Evolutionary conservation across 176 grass and related monocot genomes (phyloP).

Genomic region (Phragmites australis): DNA sequence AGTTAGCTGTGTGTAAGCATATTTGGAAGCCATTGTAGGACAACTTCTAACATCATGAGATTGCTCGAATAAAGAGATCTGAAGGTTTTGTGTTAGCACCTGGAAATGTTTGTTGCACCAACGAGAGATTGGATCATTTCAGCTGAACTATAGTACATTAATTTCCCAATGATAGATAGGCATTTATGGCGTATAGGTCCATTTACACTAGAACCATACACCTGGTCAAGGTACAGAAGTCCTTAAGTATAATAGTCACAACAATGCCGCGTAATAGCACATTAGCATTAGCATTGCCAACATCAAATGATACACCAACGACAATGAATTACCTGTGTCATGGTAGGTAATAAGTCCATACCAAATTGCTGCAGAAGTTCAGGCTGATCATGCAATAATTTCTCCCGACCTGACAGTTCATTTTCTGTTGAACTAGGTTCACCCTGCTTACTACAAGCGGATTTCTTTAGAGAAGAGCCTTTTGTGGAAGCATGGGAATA

Average conservation of each 20-base stretch:
- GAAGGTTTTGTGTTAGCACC: constrained; percentile 43
- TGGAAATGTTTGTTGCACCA: constrained; percentile 82
- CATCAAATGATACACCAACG: constrained; percentile 7
- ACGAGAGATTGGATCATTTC: constrained; percentile 82
- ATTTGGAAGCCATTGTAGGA: constrained; percentile 10
- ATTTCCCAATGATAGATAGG: constrained; percentile 73
- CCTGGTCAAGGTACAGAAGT: constrained; percentile 45
- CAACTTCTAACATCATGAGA: constrained; percentile 16
- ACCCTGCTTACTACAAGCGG: constrained; percentile 50
- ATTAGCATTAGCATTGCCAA: constrained; percentile 13
- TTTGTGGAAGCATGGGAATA: constrained; percentile 54
- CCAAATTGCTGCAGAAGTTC: constrained; percentile 91
- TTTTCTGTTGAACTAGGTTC: constrained; percentile 40
- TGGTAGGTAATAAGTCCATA: constrained; percentile 75
- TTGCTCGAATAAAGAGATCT: background rate
- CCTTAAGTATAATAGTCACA: background rate
- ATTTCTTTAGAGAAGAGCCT: constrained; percentile 58
- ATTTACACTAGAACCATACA: constrained; percentile 81
- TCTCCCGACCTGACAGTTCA: constrained; percentile 66
- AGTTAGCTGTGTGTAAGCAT: background rate
- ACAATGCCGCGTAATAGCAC: constrained; percentile 1
- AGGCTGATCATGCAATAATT: constrained; percentile 79
- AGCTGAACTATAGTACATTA: constrained; percentile 87
- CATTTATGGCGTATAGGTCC: constrained; percentile 76
- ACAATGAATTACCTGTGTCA: constrained; percentile 62